Percentiles rank a stretch among this genome's conserved stretches.
phyloP scores from a whole-genome alignment of 805 yeast species.

The Teunomyces lycoperdinae region DNA sequence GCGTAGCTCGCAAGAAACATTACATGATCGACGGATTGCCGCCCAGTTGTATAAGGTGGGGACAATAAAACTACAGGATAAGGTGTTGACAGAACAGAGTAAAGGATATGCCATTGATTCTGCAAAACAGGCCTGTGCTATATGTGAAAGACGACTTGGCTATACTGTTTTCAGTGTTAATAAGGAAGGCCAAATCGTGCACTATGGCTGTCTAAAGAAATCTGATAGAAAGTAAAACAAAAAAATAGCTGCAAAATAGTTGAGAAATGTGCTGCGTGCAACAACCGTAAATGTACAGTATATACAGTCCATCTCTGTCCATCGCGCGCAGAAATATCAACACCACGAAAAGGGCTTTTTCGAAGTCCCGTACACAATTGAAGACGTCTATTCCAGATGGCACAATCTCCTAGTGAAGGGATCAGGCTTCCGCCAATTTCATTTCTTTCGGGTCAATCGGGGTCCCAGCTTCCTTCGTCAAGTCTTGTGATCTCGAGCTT shows the following conservation, averaged over 20 bases:
- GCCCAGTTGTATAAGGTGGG: constrained; percentile 55
- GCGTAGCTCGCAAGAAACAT: constrained; percentile 35
- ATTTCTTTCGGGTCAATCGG: constrained; percentile 20
- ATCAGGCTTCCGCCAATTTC: constrained; percentile 28
- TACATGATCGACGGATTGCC: constrained; percentile 41
- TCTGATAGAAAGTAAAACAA: neutral
- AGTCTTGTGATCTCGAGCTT: constrained; percentile 22
- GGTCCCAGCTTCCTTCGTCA: constrained; percentile 11
- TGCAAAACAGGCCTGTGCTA: constrained; percentile 46
- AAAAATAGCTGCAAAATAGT: neutral
- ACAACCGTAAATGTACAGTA: neutral
- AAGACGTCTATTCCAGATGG: constrained; percentile 2
- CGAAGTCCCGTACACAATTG: neutral
- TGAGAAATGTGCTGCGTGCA: neutral
- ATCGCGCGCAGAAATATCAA: constrained; percentile 1
- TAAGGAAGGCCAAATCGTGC: constrained; percentile 46
- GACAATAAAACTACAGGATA: constrained; percentile 45
- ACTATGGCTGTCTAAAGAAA: constrained; percentile 49
- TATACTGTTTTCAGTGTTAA: constrained; percentile 51
- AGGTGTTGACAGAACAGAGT: constrained; percentile 37
- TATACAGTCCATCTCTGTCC: neutral
- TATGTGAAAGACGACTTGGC: constrained; percentile 59
- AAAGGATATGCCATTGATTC: constrained; percentile 37
- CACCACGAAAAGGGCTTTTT: neutral
- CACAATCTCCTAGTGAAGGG: constrained; percentile 9